Base-by-base conservation (phyloP, 257 asterid species). In the Plantago elongata region DNA sequence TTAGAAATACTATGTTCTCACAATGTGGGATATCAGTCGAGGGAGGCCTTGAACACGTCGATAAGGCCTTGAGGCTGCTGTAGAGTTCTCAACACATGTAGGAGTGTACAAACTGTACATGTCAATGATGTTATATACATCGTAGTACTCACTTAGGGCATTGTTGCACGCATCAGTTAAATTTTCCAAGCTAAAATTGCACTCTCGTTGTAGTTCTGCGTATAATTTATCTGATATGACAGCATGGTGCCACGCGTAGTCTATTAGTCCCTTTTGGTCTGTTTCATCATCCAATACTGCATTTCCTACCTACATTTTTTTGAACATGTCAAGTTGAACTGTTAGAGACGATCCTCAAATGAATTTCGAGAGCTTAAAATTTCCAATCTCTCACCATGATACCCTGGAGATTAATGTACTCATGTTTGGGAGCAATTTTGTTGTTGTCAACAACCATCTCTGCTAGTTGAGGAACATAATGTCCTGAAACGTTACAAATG, bases 181-280 rank as follows among this genome's bases (percentile, higher is more conserved):
- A 50, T 72, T 63, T 7, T 38, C 44, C 0, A 0, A 3, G 65
- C 79, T 86, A 59, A 91, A 91, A 54, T 91, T 65, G 80, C 98
- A 91, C 9, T 51, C 51, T 9, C 6, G 66, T 29, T 81, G 84
- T 17, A 86, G 75, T 12, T 79, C 73, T 0, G 57, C 5, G 68
- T 83, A 83, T 65, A 91, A 10, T 15, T 17, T 11, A 66, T 92
- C 95, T 0, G 98, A 92, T 59, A 92, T 92, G 11, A 92, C 89
- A 0, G 98, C 96, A 57, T 92, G 98, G 63, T 81, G 80, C 83
- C 94, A 92, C 40, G 98, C 98, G 49, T 84, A 89, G 11, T 92
- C 94, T 16, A 92, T 77, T 81, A 89, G 64, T 16, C 97, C 98
- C 9, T 29, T 83, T 10, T 83, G 86, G 70, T 89, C 98, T 1